These are phyloP conservation scores for Xerocomus nothofagi DNA, from an alignment of 1,284 basidiomycete genomes.

Conservation along the genomic window DNA sequence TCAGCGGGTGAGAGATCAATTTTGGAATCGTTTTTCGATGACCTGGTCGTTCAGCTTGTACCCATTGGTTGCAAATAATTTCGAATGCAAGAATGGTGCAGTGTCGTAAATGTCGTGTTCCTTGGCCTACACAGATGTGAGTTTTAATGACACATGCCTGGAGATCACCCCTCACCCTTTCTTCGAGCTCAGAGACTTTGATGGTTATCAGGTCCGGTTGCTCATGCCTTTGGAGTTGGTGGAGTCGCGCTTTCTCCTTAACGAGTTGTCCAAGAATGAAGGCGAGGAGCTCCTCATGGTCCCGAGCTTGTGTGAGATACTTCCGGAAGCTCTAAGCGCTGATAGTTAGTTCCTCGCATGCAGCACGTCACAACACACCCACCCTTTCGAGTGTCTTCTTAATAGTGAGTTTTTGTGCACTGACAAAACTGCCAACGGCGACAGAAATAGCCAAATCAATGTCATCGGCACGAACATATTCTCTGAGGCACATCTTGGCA, in stretches of 20 bases:
- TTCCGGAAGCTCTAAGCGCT: slow-evolving; percentile 84
- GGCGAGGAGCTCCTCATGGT: slow-evolving; percentile 93
- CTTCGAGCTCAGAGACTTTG: slow-evolving; percentile 79
- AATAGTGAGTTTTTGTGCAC: slow-evolving; percentile 96
- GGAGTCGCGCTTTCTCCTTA: slow-evolving; percentile 90
- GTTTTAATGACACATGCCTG: slow-evolving; percentile 1
- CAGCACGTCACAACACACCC: slow-evolving; percentile 33
- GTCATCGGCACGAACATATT: slow-evolving; percentile 95
- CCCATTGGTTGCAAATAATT: slow-evolving; percentile 88
- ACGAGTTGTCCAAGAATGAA: slow-evolving; percentile 94
- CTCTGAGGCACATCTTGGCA: slow-evolving; percentile 97
- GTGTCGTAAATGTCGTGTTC: slow-evolving; percentile 95
- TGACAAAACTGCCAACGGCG: slow-evolving; percentile 93
- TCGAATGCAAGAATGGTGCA: slow-evolving; percentile 80
- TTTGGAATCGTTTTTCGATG: slow-evolving; percentile 71
- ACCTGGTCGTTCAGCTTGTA: slow-evolving; percentile 69
- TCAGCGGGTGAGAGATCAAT: slow-evolving; percentile 22
- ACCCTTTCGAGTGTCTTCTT: slow-evolving; percentile 97
- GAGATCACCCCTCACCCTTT: slow-evolving; percentile 56
- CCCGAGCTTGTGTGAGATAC: slow-evolving; percentile 91
- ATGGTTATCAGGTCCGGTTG: slow-evolving; percentile 76
- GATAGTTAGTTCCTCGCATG: slow-evolving; percentile 17
- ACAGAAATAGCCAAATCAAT: slow-evolving; percentile 98
- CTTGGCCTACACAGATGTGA: slow-evolving; percentile 65
- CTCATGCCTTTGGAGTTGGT: slow-evolving; percentile 73